phyloP scores from a whole-genome alignment of 306 rosid genomes.

The Acmispon strigosus region DNA sequence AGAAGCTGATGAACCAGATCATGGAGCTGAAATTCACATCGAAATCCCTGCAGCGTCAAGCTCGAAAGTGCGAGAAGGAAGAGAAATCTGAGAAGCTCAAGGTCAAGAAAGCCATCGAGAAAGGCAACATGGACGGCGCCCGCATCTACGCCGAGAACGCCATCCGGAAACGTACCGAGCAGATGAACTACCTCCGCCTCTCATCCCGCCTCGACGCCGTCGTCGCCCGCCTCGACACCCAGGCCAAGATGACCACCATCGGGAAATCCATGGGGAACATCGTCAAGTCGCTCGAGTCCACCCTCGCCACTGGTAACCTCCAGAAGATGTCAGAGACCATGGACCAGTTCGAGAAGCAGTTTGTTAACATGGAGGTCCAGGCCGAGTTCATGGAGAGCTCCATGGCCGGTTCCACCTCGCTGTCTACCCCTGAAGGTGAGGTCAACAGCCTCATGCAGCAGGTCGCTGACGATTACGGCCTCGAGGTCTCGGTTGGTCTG shows the following conservation, averaged over 20 bases:
- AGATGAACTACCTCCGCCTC: slow-evolving; percentile 93
- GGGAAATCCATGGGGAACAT: slow-evolving; percentile 84
- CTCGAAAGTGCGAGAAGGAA: slow-evolving; percentile 87
- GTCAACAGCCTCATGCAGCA: slow-evolving; percentile 94
- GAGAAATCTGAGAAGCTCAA: slow-evolving; percentile 89
- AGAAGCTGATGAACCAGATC: slow-evolving; percentile 86
- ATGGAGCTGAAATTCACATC: slow-evolving; percentile 94
- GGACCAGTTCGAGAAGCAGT: slow-evolving; percentile 94
- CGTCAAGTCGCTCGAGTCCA: slow-evolving; percentile 76
- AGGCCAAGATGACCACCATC: slow-evolving; percentile 91
- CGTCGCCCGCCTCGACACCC: slow-evolving; percentile 92
- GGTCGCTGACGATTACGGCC: slow-evolving; percentile 94
- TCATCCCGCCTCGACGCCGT: slow-evolving; percentile 92
- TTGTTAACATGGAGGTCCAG: slow-evolving; percentile 96
- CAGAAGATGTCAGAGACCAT: slow-evolving; percentile 98
- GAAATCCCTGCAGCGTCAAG: slow-evolving; percentile 83
- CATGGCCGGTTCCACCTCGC: slow-evolving; percentile 94
- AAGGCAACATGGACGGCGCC: slow-evolving; percentile 91
- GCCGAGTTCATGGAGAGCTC: slow-evolving; percentile 95
- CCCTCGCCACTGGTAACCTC: slow-evolving; percentile 68
- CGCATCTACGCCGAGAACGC: slow-evolving; percentile 96
- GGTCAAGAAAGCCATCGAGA: slow-evolving; percentile 93
- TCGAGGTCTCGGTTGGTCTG: slow-evolving; percentile 90
- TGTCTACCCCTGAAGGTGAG: slow-evolving; percentile 90
- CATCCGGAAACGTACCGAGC: slow-evolving; percentile 84